Evolutionary conservation across 176 grass and related monocot genomes (phyloP).

Genomic region (Tillandsia fasciculata): DNA sequence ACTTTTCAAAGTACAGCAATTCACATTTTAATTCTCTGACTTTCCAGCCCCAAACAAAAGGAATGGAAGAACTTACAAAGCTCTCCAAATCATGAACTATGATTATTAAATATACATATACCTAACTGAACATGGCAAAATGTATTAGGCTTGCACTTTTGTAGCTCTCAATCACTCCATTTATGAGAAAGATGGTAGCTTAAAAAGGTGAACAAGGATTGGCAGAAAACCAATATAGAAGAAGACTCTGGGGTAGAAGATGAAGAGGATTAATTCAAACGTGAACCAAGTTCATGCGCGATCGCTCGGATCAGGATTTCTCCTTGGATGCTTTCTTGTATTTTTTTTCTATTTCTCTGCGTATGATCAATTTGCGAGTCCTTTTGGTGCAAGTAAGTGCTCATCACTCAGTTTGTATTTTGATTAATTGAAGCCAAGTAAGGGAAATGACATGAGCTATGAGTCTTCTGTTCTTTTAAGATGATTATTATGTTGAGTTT

Average conservation of each 20-base stretch:
- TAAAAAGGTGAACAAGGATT: background rate
- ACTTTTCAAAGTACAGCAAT: too few species aligned
- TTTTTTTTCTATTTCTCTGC: constrained; percentile 62
- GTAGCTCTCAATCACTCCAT: too few species aligned
- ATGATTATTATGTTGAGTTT: too few species aligned
- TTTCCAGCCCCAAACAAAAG: too few species aligned
- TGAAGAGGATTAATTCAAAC: background rate
- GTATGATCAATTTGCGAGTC: constrained; percentile 51
- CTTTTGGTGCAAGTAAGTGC: background rate
- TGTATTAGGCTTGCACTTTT: too few species aligned
- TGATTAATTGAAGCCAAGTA: background rate
- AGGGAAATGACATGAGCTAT: background rate
- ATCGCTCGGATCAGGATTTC: constrained; percentile 33
- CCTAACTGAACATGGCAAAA: too few species aligned
- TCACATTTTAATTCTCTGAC: too few species aligned
- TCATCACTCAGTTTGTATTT: background rate
- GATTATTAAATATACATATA: too few species aligned
- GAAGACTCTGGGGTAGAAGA: background rate
- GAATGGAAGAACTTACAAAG: too few species aligned
- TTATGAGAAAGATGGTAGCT: too few species aligned
- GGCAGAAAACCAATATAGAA: background rate
- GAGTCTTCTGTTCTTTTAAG: too few species aligned
- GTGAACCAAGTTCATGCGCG: background rate
- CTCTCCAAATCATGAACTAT: too few species aligned
- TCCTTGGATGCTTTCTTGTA: constrained; percentile 77